Conservation (phyloP, 2,329 filamentous ascomycete genomes). For the Aureobasidium sp. region DNA sequence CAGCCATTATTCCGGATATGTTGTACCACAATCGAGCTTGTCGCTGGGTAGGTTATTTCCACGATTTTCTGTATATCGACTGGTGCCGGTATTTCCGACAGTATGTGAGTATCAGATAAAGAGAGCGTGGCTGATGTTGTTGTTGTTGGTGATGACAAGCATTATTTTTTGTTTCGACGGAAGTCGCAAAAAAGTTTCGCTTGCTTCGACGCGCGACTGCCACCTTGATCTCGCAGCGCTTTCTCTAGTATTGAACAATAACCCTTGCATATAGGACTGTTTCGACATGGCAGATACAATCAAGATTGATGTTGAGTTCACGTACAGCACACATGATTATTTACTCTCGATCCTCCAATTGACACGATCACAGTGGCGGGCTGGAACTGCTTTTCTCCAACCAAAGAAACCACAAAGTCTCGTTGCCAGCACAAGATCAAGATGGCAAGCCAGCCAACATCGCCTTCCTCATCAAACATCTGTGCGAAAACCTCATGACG, state of each 20-base stretch:
- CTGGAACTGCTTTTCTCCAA: conserved; percentile 91
- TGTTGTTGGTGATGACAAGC: not conserved
- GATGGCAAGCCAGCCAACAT: conserved; percentile 60
- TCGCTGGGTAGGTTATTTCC: too few relatives aligned
- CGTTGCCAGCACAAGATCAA: conserved; percentile 57
- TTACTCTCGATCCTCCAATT: conserved; percentile 1
- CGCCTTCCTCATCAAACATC: conserved; percentile 67
- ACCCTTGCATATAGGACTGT: not conserved
- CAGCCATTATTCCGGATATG: not conserved
- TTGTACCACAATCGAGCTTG: not conserved
- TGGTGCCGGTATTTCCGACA: too few relatives aligned
- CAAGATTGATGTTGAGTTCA: conserved; percentile 57
- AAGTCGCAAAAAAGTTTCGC: conserved; percentile 15
- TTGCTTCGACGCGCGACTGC: conserved; percentile 7
- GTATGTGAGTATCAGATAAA: not conserved
- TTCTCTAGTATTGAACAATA: not conserved
- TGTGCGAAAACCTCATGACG: conserved; percentile 77
- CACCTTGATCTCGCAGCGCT: not conserved
- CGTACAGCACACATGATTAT: conserved; percentile 39
- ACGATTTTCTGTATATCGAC: too few relatives aligned
- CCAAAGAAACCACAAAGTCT: conserved; percentile 63
- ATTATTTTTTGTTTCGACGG: conserved; percentile 6
- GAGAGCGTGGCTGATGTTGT: not conserved
- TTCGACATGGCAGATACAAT: conserved; percentile 10
- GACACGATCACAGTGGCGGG: conserved; percentile 56